Conservation (phyloP, 352 stramenopile species). For the Phytophthora ramorum region DNA sequence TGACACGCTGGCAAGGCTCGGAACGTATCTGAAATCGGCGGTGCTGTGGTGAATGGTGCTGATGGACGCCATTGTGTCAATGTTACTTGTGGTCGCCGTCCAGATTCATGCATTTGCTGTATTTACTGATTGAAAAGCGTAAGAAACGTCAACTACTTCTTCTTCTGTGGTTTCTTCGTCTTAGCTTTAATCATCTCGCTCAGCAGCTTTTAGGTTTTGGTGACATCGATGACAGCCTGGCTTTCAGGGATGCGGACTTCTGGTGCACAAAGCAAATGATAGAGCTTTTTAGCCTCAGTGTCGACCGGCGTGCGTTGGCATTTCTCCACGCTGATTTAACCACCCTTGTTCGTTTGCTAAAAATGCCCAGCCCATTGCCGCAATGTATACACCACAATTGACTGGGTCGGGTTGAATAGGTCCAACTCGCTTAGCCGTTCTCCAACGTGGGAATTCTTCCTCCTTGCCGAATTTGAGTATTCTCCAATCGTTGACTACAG, state of each 20-base stretch:
- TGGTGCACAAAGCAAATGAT: slow-evolving; percentile 4
- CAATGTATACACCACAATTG: slow-evolving; percentile 5
- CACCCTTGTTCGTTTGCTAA: neutral
- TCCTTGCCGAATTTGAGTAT: neutral
- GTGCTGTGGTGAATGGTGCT: too few relatives aligned
- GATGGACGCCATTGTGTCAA: too few relatives aligned
- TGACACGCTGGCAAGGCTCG: slow-evolving; percentile 1
- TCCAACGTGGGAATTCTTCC: neutral
- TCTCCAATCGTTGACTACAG: neutral
- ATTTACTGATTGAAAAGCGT: too few relatives aligned
- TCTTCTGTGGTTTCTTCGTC: too few relatives aligned
- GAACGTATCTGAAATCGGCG: neutral
- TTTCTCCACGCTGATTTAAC: neutral
- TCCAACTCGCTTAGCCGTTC: neutral
- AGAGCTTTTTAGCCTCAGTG: neutral
- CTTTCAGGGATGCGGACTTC: slow-evolving; percentile 1
- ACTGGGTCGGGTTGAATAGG: neutral
- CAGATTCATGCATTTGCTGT: too few relatives aligned
- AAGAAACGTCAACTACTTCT: too few relatives aligned
- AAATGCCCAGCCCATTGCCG: slow-evolving; percentile 5
- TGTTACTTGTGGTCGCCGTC: too few relatives aligned
- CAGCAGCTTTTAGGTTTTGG: slow-evolving; percentile 1
- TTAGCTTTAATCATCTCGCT: neutral
- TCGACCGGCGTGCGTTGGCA: slow-evolving; percentile 1
- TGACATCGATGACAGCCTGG: neutral